These are phyloP conservation scores for Rugosomyces carneus DNA, from an alignment of 1,284 basidiomycete species.

Conservation along the genomic window DNA sequence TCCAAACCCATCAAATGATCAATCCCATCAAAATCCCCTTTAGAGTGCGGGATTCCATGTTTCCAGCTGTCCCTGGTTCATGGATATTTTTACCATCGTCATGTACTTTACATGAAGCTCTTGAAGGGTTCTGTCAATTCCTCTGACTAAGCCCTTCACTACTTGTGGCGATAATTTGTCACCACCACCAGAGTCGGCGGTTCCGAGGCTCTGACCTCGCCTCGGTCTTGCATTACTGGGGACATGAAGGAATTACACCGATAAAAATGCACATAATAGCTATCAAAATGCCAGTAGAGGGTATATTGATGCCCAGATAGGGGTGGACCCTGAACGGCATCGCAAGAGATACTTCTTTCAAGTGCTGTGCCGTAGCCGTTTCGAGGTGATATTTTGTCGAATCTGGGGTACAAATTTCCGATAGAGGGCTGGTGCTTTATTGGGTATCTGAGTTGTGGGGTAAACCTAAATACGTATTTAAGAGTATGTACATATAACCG, in stretches of 20 bases:
- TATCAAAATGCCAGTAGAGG: not conserved
- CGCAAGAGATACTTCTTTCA: not conserved
- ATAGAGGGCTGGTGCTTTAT: too few relatives aligned
- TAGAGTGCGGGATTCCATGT: constrained; percentile 7
- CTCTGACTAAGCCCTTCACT: constrained; percentile 5
- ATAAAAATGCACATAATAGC: constrained; percentile 8
- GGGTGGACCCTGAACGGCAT: not conserved
- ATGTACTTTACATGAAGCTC: too few relatives aligned
- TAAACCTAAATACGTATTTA: too few relatives aligned
- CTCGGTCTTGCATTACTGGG: constrained; percentile 10
- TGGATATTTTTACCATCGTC: too few relatives aligned
- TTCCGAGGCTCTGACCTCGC: constrained; percentile 24
- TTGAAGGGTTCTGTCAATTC: constrained; percentile 16
- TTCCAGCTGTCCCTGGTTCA: not conserved
- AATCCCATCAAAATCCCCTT: constrained; percentile 14
- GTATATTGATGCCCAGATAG: not conserved
- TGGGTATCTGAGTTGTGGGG: too few relatives aligned
- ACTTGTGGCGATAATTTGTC: constrained; percentile 19
- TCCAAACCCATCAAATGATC: not conserved
- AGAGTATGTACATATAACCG: too few relatives aligned
- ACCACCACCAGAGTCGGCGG: too few relatives aligned
- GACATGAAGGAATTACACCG: constrained; percentile 17
- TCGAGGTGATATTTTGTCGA: too few relatives aligned
- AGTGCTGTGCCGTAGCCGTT: too few relatives aligned
- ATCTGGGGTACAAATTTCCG: too few relatives aligned